phyloP scores from a whole-genome alignment of 1,284 basidiomycete species.

The Ceraceosorus bombacis region DNA sequence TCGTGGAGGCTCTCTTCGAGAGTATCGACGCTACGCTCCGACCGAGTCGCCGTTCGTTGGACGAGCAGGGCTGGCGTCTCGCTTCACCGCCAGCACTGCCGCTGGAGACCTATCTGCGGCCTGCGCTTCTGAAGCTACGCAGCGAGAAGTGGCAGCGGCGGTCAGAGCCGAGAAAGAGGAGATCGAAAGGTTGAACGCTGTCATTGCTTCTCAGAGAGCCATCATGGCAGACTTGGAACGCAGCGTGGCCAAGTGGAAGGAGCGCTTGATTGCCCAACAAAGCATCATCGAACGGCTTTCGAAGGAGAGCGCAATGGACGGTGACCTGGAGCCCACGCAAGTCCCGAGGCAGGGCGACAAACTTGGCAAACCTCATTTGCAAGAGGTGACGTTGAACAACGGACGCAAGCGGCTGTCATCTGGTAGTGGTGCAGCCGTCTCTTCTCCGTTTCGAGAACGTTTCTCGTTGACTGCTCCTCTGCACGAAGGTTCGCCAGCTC shows the following conservation, averaged over 20 bases:
- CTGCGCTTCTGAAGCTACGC: background rate
- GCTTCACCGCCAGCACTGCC: background rate
- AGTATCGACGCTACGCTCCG: conserved; percentile 23
- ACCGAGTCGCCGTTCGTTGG: conserved; percentile 1
- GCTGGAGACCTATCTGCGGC: conserved; percentile 1
- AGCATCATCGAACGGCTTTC: conserved; percentile 32
- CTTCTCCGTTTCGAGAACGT: background rate
- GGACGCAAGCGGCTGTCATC: background rate
- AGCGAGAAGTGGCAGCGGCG: conserved; percentile 8
- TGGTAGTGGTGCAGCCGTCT: background rate
- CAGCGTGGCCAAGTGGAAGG: conserved; percentile 36
- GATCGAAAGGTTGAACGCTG: conserved; percentile 35
- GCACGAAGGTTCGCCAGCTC: background rate
- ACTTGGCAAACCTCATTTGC: background rate
- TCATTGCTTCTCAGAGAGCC: conserved; percentile 30
- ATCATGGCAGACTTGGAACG: conserved; percentile 39
- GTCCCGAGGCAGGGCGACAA: background rate
- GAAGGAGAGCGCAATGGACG: background rate
- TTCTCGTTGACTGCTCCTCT: no score
- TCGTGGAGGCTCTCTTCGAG: conserved; percentile 29
- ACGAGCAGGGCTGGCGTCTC: background rate
- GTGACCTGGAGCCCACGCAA: background rate
- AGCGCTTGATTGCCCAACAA: conserved; percentile 27
- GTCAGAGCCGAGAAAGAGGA: conserved; percentile 28
- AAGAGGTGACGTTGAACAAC: conserved; percentile 1